Evolutionary conservation across 2,329 filamentous ascomycete genomes (phyloP).

Genomic region (Fusarium sp.): DNA sequence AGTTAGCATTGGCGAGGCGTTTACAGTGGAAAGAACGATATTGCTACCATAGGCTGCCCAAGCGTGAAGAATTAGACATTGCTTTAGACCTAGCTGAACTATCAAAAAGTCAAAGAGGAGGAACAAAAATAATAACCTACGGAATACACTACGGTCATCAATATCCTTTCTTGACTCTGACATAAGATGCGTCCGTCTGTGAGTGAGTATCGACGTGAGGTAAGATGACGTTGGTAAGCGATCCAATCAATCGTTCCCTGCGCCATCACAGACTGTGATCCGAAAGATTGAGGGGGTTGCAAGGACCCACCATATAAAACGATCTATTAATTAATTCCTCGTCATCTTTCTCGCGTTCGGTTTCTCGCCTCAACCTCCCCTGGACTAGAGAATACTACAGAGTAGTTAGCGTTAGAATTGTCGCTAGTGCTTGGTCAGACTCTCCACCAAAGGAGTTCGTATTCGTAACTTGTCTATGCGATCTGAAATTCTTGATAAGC

Average conservation of each 20-base stretch:
- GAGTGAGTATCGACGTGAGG: too few species aligned
- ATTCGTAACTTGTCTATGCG: conserved; percentile 3
- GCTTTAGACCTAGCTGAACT: background rate
- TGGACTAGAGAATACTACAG: background rate
- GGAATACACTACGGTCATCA: background rate
- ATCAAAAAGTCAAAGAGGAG: background rate
- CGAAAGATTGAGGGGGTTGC: background rate
- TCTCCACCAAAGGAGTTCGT: conserved; percentile 23
- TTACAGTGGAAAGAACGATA: background rate
- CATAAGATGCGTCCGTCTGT: too few species aligned
- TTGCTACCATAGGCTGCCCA: background rate
- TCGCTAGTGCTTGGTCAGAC: background rate
- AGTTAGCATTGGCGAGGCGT: background rate
- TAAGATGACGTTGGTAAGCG: too few species aligned
- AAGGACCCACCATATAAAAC: background rate
- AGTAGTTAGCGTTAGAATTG: background rate
- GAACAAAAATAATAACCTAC: background rate
- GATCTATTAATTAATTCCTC: background rate
- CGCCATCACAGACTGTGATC: too few species aligned
- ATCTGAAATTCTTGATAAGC: conserved; percentile 10
- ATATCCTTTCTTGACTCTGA: background rate
- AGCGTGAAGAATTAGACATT: background rate
- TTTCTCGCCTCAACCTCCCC: background rate
- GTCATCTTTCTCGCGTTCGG: background rate
- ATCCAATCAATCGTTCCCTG: too few species aligned